phyloP scores from a whole-genome alignment of 192 early-diverging fungal genomes.

The Haplosporangium gracile region DNA sequence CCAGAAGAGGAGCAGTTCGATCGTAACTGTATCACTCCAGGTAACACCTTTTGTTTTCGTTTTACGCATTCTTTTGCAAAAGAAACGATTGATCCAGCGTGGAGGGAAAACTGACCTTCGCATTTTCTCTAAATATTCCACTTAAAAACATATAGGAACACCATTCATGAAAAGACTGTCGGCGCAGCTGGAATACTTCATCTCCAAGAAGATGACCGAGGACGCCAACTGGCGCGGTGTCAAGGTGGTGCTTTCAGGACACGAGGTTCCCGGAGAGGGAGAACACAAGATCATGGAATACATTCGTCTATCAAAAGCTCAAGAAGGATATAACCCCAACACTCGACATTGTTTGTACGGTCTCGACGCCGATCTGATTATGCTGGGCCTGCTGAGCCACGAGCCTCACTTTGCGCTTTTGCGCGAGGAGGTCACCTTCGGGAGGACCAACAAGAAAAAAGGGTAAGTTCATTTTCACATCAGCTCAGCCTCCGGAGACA shows the following conservation, averaged over 20 bases:
- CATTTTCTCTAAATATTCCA: neutral
- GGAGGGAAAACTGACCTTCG: no score
- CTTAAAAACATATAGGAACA: constrained; percentile 71
- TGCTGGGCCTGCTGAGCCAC: constrained; percentile 95
- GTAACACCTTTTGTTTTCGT: constrained; percentile 31
- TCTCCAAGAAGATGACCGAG: constrained; percentile 88
- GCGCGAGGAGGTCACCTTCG: constrained; percentile 95
- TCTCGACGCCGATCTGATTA: constrained; percentile 97
- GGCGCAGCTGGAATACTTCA: constrained; percentile 89
- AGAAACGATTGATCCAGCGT: no score
- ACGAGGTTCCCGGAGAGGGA: constrained; percentile 96
- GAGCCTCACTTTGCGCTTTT: constrained; percentile 97
- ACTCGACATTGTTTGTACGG: constrained; percentile 97
- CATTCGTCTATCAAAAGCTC: constrained; percentile 87
- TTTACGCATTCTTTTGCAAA: neutral
- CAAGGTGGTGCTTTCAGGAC: constrained; percentile 94
- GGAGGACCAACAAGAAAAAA: constrained; percentile 69
- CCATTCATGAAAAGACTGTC: constrained; percentile 96
- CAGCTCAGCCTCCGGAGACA: neutral
- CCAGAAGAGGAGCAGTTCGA: constrained; percentile 87
- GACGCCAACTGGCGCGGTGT: constrained; percentile 92
- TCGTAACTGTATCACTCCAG: constrained; percentile 98
- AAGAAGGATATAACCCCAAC: constrained; percentile 88
- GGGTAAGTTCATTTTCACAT: constrained; percentile 22
- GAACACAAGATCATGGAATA: constrained; percentile 99